phyloP scores from a whole-genome alignment of 768 basidiomycete species.

The Tubosaeta sp. region DNA sequence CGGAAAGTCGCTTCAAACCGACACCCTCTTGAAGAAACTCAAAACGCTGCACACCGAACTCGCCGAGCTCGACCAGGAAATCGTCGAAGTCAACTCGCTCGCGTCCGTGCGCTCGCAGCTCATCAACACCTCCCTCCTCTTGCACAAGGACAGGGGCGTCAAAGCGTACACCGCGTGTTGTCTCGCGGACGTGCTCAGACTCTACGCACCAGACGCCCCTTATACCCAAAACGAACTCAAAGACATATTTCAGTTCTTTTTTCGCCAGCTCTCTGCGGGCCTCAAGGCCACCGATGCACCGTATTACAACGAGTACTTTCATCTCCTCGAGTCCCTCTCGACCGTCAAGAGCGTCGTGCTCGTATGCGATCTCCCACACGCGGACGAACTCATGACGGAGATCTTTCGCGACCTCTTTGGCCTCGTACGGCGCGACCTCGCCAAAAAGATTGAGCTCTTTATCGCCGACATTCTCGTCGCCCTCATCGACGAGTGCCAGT shows the following conservation, averaged over 20 bases:
- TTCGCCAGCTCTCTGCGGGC: constrained; percentile 72
- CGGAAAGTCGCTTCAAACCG: constrained; percentile 72
- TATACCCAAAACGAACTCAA: constrained; percentile 85
- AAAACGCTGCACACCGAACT: constrained; percentile 75
- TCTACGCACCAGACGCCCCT: constrained; percentile 96
- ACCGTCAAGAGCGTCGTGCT: constrained; percentile 94
- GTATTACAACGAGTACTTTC: constrained; percentile 91
- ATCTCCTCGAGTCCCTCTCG: constrained; percentile 89
- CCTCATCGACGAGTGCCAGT: constrained; percentile 79
- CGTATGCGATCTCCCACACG: constrained; percentile 84
- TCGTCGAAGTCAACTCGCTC: constrained; percentile 72
- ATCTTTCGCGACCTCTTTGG: constrained; percentile 83
- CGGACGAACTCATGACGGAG: constrained; percentile 78
- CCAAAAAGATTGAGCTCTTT: constrained; percentile 80
- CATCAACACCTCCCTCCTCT: constrained; percentile 70
- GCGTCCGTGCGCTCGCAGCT: constrained; percentile 71
- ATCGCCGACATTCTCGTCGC: constrained; percentile 89
- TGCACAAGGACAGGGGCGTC: constrained; percentile 94
- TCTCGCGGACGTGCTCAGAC: constrained; percentile 85
- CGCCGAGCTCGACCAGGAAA: constrained; percentile 82
- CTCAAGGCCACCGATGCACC: constrained; percentile 74
- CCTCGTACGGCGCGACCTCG: constrained; percentile 66
- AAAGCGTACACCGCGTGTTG: constrained; percentile 95
- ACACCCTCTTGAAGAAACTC: constrained; percentile 82
- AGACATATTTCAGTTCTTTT: constrained; percentile 98